phyloP scores from a whole-genome alignment of 2,329 filamentous ascomycete species.

The Ophiostoma pallidulum region DNA sequence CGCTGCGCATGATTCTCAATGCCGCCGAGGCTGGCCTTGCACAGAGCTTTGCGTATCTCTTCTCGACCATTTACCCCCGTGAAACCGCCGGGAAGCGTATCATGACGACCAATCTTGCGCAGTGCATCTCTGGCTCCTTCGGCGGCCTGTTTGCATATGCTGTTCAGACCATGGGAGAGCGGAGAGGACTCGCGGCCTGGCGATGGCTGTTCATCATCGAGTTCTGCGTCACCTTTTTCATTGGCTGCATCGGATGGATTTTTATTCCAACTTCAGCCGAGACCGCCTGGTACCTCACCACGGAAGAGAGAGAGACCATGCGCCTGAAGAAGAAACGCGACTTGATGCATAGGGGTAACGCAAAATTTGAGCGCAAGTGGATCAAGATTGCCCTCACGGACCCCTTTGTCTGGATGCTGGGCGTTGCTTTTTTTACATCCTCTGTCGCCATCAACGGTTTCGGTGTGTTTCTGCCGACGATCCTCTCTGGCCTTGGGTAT shows the following conservation, averaged over 20 bases:
- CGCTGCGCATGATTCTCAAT: conserved; percentile 6
- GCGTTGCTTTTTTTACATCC: conserved; percentile 9
- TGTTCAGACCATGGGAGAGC: conserved; percentile 30
- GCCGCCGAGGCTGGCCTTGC: conserved; percentile 22
- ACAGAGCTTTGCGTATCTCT: conserved; percentile 21
- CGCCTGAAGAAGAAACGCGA: conserved; percentile 6
- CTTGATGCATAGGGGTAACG: not conserved
- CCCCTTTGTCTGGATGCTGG: conserved; percentile 8
- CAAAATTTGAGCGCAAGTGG: conserved; percentile 7
- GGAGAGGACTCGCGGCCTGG: conserved; percentile 34
- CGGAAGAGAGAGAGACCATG: conserved; percentile 10
- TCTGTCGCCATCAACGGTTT: conserved; percentile 10
- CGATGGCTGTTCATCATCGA: conserved; percentile 37
- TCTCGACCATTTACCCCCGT: conserved; percentile 23
- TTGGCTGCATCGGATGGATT: conserved; percentile 1
- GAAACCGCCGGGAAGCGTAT: conserved; percentile 22
- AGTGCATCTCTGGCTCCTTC: conserved; percentile 19
- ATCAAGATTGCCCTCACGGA: conserved; percentile 1
- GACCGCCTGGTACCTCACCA: conserved; percentile 7
- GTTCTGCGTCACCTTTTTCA: conserved; percentile 17
- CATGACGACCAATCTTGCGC: conserved; percentile 19
- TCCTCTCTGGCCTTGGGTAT: no score
- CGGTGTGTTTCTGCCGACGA: conserved; percentile 9
- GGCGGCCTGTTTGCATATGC: conserved; percentile 16
- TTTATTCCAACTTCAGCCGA: conserved; percentile 3